These are phyloP conservation scores for Grosmannia huntii DNA, from an alignment of 2,329 filamentous ascomycete species.

Conservation along the genomic window DNA sequence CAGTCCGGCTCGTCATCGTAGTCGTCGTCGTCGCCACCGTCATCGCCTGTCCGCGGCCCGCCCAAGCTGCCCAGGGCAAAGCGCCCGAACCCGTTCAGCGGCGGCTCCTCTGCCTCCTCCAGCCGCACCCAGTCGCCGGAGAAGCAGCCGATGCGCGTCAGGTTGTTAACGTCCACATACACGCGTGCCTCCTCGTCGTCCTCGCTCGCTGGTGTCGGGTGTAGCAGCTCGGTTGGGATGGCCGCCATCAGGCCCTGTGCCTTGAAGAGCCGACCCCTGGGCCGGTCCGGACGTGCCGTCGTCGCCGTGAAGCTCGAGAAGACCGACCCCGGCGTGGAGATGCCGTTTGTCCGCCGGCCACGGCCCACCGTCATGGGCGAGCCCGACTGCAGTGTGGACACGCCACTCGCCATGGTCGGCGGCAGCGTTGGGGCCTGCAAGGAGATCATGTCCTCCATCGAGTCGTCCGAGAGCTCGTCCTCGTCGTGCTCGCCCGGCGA, in stretches of 20 bases:
- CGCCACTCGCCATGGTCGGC: constrained; percentile 62
- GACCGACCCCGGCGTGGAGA: constrained; percentile 74
- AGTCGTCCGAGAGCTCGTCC: constrained; percentile 74
- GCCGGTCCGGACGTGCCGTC: constrained; percentile 61
- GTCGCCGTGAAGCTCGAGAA: constrained; percentile 80
- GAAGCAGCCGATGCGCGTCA: constrained; percentile 88
- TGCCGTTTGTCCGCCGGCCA: constrained; percentile 53
- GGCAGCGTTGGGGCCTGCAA: constrained; percentile 68
- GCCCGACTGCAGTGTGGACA: constrained; percentile 67
- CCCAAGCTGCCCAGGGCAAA: constrained; percentile 58
- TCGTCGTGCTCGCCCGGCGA: constrained; percentile 55
- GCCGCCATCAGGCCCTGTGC: constrained; percentile 60
- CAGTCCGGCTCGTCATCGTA: constrained; percentile 51
- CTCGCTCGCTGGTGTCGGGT: constrained; percentile 62
- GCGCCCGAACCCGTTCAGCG: constrained; percentile 49
- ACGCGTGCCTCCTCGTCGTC: constrained; percentile 85
- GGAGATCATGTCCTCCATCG: constrained; percentile 86
- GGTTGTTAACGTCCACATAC: constrained; percentile 76
- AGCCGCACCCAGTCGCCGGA: constrained; percentile 94
- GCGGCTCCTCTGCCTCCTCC: constrained; percentile 64
- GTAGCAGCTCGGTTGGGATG: constrained; percentile 66
- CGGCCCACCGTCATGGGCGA: constrained; percentile 66
- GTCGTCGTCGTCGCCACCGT: constrained; percentile 45
- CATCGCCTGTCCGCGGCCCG: constrained; percentile 36
- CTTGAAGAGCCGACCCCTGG: constrained; percentile 70